Evolutionary conservation across 2,329 filamentous ascomycete species (phyloP), one percentile per base, ranked within the genome.

Genomic region (Curvularia sp.): DNA sequence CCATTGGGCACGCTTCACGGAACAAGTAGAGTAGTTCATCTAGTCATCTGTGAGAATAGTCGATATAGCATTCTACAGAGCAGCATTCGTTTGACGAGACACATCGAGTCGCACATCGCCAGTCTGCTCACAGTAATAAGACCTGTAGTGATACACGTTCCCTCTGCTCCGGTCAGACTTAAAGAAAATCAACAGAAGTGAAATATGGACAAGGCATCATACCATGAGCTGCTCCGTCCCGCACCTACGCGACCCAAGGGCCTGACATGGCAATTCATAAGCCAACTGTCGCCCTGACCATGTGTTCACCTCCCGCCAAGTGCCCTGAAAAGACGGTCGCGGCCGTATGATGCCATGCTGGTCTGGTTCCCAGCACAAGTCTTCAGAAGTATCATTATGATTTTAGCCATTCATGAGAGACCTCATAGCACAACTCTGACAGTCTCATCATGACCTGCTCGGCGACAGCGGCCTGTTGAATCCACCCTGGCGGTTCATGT

Each of bases 401-500:
- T 12, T 45, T 21, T 30, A 49, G 12, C 34, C 8, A 18, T 15
- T 30, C 15, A 27, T 47, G 12, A 38, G 27, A 41, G 8, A 13
- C 32, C 21, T 32, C 41, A 21, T 34, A 34, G 10, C 2, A 9
- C 32, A 23, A 15, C 21, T 47, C 10, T 19, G 9, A 10, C 49
- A 13, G 18, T 13, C 27, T 12, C 43, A 28, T 19, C 25, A 34
- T 69, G 65, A 69, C 43, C 65, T 59, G 10, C 65, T 57, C 7
- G 77, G 77, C 39, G 88, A 90, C 51, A 93, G 79, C 45, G 91
- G 90, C 68, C 91, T 80, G 75, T 94, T 95, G 81, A 95, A 95
- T 5, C 91, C 91, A 55, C 91, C 91, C 50, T 87, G 82, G 55
- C 91, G 85, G 73, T 95, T 95, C 87, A 99, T 99, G 78, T 99